Evolutionary conservation across 2,329 filamentous ascomycete species (phyloP), one percentile per base, ranked within the genome.

Genomic region (Alternaria ethzedia): DNA sequence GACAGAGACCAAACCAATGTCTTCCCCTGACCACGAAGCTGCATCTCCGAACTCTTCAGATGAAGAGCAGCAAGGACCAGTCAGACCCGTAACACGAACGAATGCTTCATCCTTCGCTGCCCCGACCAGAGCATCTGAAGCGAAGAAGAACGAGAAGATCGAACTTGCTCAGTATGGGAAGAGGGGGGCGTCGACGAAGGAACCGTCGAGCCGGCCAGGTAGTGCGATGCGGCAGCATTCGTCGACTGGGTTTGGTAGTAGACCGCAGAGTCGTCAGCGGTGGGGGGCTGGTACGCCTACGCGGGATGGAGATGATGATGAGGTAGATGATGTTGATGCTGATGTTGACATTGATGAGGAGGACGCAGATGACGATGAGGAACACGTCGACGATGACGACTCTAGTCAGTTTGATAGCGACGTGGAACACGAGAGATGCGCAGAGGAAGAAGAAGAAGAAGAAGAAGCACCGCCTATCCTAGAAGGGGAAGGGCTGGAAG

Each of bases 101-200:
- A 47, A 56, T 26, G 36, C 15, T 15, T 52, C 59, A 6, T 57
- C 46, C 0, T 65, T 59, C 6, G 47, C 52, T 13, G 52, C 56
- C 9, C 60, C 51, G 20, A 65, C 63, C 2, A 59, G 49, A 12
- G 51, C 60, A 2, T 65, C 56, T 1, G 43, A 49, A 21, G 63
- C 63, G 15, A 65, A 59, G 43, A 55, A 63, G 41, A 57, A 57
- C 4, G 60, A 63, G 6, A 63, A 60, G 15, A 17, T 63, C 20
- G 60, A 59, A 30, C 21, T 57, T 50, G n/a, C 45, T 15, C 23
- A 17, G 7, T 25, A 17, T 3, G n/a, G 32, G 10, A 58, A 43
- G 23, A 55, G 15, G n/a, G 3, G 1, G 23, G 17, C 3, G 36
- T 50, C 28, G n/a, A n/a, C 5, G 8, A 61, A n/a, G 2, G 46